Base-by-base conservation (phyloP, 192 early-diverging fungal species). In the Diversispora epigaea region DNA sequence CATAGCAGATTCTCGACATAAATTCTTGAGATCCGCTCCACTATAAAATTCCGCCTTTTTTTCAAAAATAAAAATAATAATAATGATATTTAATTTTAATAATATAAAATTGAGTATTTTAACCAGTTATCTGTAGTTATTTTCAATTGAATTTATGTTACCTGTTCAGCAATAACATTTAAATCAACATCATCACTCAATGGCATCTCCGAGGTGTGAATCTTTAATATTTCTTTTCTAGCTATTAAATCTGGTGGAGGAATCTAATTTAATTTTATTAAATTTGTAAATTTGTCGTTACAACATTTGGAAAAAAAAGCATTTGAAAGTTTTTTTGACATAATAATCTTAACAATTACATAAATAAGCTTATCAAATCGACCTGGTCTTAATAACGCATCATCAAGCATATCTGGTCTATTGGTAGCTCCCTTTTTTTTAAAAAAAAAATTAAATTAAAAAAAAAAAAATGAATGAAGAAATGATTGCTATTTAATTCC, bases 341-440 rank as follows among this genome's bases (percentile, higher is more conserved):
- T 32, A 32, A 32, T 32, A 45, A 43, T 21, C 45, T 15, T 6
- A 71, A 46, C 0, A 63, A 71, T 67, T 76, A 95, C 91, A 82
- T 94, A 94, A 12, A 96, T 78, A 9, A 94, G 76, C 43, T 85
- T 81, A 77, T 96, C 95, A 77, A 96, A 93, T 68, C 95, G 77
- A 8, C 95, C 95, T 0, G 95, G 93, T 44, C 95, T 80, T 76
- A 95, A 75, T 14, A 96, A 69, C 8, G 95, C 95, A 8, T 91
- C 90, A 78, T 96, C 95, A 52, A 96, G 81, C 85, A 92, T 84
- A 74, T 94, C 94, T 5, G 94, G 94, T 62, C 94, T 83, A 77
- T 96, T 96, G 0, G 95, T 96, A 4, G 95, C 95, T 10, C 91
- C 93, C 89, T 90, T 65, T 7, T 39, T 8, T 64, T 64, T 40